Conservation (phyloP, 1,284 basidiomycete species). For the Tilletia indica region DNA sequence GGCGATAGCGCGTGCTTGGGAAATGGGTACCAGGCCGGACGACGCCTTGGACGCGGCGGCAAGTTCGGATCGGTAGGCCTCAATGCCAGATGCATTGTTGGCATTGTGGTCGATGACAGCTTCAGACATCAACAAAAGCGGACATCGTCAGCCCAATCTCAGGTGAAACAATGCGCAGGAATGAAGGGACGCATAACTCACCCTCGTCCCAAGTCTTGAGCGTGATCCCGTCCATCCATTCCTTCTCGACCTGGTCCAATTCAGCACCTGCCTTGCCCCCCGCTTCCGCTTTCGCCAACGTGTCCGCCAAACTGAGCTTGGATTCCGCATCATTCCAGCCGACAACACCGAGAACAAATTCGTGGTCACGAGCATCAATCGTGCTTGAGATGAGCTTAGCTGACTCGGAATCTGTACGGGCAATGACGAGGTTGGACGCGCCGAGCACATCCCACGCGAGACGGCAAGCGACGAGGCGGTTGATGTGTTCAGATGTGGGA, state of each 20-base stretch:
- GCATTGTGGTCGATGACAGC: slow-evolving; percentile 61
- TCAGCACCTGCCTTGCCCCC: slow-evolving; percentile 41
- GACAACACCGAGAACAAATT: slow-evolving; percentile 53
- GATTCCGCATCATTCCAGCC: slow-evolving; percentile 21
- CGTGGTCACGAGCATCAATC: slow-evolving; percentile 71
- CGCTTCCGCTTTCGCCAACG: slow-evolving; percentile 45
- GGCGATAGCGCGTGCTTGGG: slow-evolving; percentile 71
- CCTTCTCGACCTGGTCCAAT: slow-evolving; percentile 50
- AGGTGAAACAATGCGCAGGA: slow-evolving; percentile 60
- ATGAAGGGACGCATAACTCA: slow-evolving; percentile 49
- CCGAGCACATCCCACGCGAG: slow-evolving; percentile 86
- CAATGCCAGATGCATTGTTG: slow-evolving; percentile 59
- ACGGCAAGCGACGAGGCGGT: slow-evolving; percentile 75
- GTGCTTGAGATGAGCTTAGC: slow-evolving; percentile 80
- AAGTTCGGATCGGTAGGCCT: slow-evolving; percentile 63
- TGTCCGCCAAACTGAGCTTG: slow-evolving; percentile 46
- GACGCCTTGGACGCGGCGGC: slow-evolving; percentile 57
- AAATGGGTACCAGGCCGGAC: slow-evolving; percentile 64
- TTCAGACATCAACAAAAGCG: slow-evolving; percentile 49
- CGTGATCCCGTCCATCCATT: slow-evolving; percentile 53
- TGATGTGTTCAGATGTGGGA: slow-evolving; percentile 79
- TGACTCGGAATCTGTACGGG: slow-evolving; percentile 88
- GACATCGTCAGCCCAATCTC: slow-evolving; percentile 54
- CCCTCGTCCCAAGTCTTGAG: slow-evolving; percentile 78
- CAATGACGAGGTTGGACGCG: slow-evolving; percentile 81